Conservation (phyloP, 169 alveolate genomes). For the Plasmodium gallinaceum region DNA sequence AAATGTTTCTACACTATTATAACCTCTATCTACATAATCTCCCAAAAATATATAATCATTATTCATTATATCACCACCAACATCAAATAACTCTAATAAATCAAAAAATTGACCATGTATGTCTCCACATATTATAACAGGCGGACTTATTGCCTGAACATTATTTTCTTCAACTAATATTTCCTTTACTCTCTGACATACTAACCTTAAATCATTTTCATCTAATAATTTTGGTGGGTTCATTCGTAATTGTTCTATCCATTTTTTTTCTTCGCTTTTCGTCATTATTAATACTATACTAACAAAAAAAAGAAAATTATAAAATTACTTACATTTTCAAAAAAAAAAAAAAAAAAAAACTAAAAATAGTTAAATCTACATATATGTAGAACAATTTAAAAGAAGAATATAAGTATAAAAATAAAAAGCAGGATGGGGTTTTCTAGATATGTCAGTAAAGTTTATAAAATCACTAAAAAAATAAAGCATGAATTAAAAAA, state of each 20-base stretch:
- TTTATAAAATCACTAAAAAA: too few relatives aligned
- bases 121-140: slow-evolving; percentile 99
- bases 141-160: slow-evolving; percentile 97
- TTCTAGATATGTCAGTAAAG: too few relatives aligned
- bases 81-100: slow-evolving; percentile 93
- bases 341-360: too few relatives aligned
- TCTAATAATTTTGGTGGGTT: slow-evolving; percentile 93
- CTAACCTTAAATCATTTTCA: slow-evolving; percentile 95
- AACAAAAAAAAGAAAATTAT: slow-evolving; percentile 1
- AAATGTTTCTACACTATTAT: slow-evolving; percentile 98
- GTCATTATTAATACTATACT: slow-evolving; percentile 25
- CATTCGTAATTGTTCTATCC: slow-evolving; percentile 93
- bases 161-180: slow-evolving; percentile 97
- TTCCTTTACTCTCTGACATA: slow-evolving; percentile 97
- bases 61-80: slow-evolving; percentile 89
- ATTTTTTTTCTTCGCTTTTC: slow-evolving; percentile 91
- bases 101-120: slow-evolving; percentile 98
- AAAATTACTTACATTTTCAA: too few relatives aligned
- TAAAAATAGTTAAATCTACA: too few relatives aligned
- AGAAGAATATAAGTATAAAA: too few relatives aligned
- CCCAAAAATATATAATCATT: slow-evolving; percentile 98
- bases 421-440: too few relatives aligned
- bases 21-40: slow-evolving; percentile 99
- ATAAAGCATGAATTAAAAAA: too few relatives aligned
- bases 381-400: too few relatives aligned